Evolutionary conservation across 2,329 filamentous ascomycete genomes (phyloP).

Genomic region (Penicillium sp.): DNA sequence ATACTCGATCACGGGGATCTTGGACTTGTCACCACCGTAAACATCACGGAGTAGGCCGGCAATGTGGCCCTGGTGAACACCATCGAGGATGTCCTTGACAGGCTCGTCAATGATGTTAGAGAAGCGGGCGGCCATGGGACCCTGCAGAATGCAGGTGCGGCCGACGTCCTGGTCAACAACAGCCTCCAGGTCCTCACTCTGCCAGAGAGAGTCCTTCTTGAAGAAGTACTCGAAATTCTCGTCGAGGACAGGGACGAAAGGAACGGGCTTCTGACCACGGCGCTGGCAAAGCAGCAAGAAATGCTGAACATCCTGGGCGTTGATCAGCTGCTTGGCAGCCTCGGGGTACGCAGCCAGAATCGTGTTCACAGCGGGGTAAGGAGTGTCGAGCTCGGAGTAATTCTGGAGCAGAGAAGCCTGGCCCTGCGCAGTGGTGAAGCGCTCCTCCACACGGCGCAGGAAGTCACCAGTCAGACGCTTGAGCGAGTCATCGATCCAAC

Average conservation of each 20-base stretch:
- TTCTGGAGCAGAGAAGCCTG: constrained; percentile 84
- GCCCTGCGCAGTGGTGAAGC: constrained; percentile 75
- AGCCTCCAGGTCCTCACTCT: constrained; percentile 95
- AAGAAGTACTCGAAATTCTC: constrained; percentile 99
- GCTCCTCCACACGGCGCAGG: constrained; percentile 94
- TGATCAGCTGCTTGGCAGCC: constrained; percentile 88
- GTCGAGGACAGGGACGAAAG: constrained; percentile 93
- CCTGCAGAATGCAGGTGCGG: constrained; percentile 93
- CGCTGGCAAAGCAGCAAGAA: constrained; percentile 92
- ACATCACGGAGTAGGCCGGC: constrained; percentile 75
- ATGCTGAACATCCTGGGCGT: constrained; percentile 96
- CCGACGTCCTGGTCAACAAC: constrained; percentile 96
- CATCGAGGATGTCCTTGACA: constrained; percentile 90
- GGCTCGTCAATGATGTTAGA: constrained; percentile 90
- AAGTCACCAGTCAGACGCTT: constrained; percentile 87
- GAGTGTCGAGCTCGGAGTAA: constrained; percentile 83
- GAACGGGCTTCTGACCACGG: constrained; percentile 91
- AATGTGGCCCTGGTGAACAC: constrained; percentile 88
- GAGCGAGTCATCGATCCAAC: constrained; percentile 89
- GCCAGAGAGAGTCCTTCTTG: constrained; percentile 99
- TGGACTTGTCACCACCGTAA: constrained; percentile 72
- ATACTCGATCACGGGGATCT: constrained; percentile 87
- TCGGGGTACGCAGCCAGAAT: constrained; percentile 85
- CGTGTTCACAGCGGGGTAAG: constrained; percentile 75
- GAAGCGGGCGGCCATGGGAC: constrained; percentile 88